A percentile compares a stretch with the other conserved stretches of the same genome.
These are phyloP conservation scores for Thalassiosira pacifica DNA, from an alignment of 352 stramenopile species.

Conservation along the genomic window DNA sequence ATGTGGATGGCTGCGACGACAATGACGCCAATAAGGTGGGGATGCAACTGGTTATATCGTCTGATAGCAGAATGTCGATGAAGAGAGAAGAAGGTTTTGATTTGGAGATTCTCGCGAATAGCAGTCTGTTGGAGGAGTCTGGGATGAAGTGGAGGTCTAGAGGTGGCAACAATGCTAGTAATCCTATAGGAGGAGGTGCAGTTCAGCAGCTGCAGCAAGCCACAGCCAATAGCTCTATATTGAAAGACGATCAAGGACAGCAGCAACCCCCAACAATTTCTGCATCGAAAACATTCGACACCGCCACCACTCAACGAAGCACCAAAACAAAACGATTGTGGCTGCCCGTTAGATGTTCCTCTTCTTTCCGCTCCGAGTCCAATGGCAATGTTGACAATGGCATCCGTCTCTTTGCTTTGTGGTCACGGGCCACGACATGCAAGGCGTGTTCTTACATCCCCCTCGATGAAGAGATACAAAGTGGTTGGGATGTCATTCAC, in stretches of 20 bases:
- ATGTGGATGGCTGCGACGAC: slow-evolving; percentile 43
- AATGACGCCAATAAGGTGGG: slow-evolving; percentile 25
- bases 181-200: not conserved
- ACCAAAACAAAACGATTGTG: slow-evolving; percentile 62
- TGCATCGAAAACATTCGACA: slow-evolving; percentile 65
- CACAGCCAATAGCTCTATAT: slow-evolving; percentile 2
- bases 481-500: slow-evolving; percentile 79
- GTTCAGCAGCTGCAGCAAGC: not conserved
- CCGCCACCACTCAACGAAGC: slow-evolving; percentile 36
- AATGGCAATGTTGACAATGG: slow-evolving; percentile 3
- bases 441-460: slow-evolving; percentile 80
- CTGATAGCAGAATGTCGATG: slow-evolving; percentile 11
- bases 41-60: slow-evolving; percentile 57
- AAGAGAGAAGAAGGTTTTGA: slow-evolving; percentile 22
- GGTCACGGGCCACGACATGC: slow-evolving; percentile 76
- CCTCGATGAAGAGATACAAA: slow-evolving; percentile 86
- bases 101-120: slow-evolving; percentile 72
- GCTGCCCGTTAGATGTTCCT: slow-evolving; percentile 78
- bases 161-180: slow-evolving; percentile 5
- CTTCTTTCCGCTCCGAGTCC: slow-evolving; percentile 69
- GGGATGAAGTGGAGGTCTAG: slow-evolving; percentile 72
- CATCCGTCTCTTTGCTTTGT: slow-evolving; percentile 75
- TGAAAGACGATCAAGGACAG: slow-evolving; percentile 9
- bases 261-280: slow-evolving; percentile 28
- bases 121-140: slow-evolving; percentile 69